Evolutionary conservation across 768 basidiomycete genomes (phyloP).

Genomic region (Gelatoporia subvermispora): DNA sequence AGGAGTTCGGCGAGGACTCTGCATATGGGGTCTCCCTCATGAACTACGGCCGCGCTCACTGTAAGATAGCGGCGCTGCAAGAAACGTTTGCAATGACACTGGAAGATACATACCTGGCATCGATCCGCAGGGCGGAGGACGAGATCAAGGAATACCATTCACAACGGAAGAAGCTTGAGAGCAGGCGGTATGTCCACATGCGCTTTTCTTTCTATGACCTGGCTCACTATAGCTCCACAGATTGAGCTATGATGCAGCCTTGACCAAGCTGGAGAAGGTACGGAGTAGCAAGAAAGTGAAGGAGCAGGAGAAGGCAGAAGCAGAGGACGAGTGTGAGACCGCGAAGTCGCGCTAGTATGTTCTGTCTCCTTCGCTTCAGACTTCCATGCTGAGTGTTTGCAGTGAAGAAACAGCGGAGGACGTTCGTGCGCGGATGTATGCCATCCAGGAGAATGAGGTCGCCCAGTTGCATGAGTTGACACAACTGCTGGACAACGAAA

Average conservation of each 20-base stretch:
- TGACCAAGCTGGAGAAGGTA: constrained; percentile 61
- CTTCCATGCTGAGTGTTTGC: neutral
- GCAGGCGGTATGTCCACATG: constrained; percentile 52
- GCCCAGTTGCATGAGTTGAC: constrained; percentile 68
- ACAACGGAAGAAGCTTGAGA: constrained; percentile 83
- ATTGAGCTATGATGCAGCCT: constrained; percentile 72
- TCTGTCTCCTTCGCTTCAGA: neutral
- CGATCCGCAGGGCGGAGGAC: constrained; percentile 59
- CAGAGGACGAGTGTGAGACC: constrained; percentile 75
- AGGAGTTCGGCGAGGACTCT: constrained; percentile 75
- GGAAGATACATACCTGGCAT: constrained; percentile 65
- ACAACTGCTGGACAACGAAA: constrained; percentile 65
- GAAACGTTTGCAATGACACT: constrained; percentile 74
- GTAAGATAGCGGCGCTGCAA: constrained; percentile 79
- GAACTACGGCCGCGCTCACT: constrained; percentile 77
- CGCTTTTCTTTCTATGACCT: neutral
- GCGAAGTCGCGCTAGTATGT: constrained; percentile 74
- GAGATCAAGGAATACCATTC: constrained; percentile 82
- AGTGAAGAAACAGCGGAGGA: constrained; percentile 89
- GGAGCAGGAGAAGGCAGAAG: constrained; percentile 64
- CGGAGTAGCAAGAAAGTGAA: constrained; percentile 78
- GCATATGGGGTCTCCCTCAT: constrained; percentile 71
- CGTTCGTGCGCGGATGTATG: constrained; percentile 72
- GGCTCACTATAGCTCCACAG: constrained; percentile 22
- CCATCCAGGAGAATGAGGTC: constrained; percentile 76